A percentile compares a stretch with the other conserved stretches of the same genome.
These are phyloP conservation scores for Leccinum olivaceopallidum DNA, from an alignment of 768 basidiomycete genomes.

Conservation along the genomic window DNA sequence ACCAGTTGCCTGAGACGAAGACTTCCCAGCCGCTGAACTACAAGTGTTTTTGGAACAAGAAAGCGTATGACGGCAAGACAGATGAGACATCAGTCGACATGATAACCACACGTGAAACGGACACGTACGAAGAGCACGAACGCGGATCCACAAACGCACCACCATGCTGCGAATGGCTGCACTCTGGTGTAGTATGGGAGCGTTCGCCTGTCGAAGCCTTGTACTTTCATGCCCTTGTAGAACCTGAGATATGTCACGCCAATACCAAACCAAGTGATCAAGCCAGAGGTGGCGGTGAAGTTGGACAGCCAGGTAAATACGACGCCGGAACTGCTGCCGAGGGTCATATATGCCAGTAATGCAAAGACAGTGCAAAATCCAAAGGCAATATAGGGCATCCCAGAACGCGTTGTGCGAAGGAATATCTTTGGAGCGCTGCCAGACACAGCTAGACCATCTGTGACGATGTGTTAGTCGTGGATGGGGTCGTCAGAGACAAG, in stretches of 20 bases:
- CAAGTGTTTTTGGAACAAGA: not conserved
- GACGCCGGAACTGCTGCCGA: constrained; percentile 33
- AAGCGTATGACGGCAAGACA: not conserved
- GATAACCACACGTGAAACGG: no score
- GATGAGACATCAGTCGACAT: not conserved
- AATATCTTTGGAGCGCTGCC: constrained; percentile 59
- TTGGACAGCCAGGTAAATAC: constrained; percentile 45
- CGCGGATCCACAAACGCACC: constrained; percentile 29
- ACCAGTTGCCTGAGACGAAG: constrained; percentile 43
- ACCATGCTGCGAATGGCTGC: constrained; percentile 45
- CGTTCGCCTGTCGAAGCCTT: constrained; percentile 46
- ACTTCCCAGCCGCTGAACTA: constrained; percentile 43
- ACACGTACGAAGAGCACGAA: constrained; percentile 38
- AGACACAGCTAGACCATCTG: constrained; percentile 53
- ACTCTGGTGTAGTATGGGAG: constrained; percentile 47
- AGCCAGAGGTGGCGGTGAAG: constrained; percentile 39
- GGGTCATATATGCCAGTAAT: constrained; percentile 43
- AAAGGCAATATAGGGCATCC: constrained; percentile 48
- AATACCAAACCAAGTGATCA: constrained; percentile 47
- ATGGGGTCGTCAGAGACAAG: not conserved
- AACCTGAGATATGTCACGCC: constrained; percentile 48
- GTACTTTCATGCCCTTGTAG: constrained; percentile 44
- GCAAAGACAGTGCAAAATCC: constrained; percentile 32
- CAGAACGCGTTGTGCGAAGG: constrained; percentile 34
- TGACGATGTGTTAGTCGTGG: constrained; percentile 17